Base-by-base conservation (phyloP, 2,329 filamentous ascomycete genomes). In the Albophoma yamanashiensis region DNA sequence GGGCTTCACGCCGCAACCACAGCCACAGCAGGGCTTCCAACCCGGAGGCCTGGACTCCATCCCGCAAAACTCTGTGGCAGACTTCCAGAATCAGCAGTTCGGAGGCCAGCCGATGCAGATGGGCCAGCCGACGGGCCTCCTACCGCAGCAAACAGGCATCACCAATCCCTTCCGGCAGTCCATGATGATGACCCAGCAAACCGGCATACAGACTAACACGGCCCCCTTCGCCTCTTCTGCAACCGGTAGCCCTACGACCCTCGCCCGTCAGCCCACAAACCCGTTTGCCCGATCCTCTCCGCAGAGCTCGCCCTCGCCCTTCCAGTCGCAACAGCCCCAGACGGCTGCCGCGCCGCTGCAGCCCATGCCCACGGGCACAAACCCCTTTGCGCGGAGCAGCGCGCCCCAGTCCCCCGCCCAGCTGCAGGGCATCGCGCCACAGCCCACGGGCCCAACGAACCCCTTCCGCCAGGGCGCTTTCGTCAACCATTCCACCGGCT, bases 161-260 rank as follows among this genome's bases (percentile, higher is more conserved):
- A 96, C 92, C 9, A 99, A 99, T 70, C 94, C 94, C 0, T 99
- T 99, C 83, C 84, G 94, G 50, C 89, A 92, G 70, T 97, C 93
- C 1, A 93, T 93, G 86, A 79, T 96, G 76, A 80, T 82, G 77
- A 76, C 71, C 62, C 78, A 82, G 68, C 78, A 79, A 66, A 84
- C 84, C 9, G 82, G 82, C 55, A 71, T 77, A 64, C 66, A 61
- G 22, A 58, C 55, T 56, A 64, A 20, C 36, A 43, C 60, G 27
- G 59, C 63, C 31, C 58, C 63, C n/a, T 72, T 78, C 61, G 70
- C 77, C 59, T 75, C 77, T 60, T 74, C 77, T 31, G 20, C 17
- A 6, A 71, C 75, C 38, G 70, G 78, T n/a, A 70, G 77, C 34
- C 65, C 63, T 6, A 43, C 40, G 69, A 75, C 61, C 69, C 79